Conservation (phyloP, 169 alveolate genomes). For the Sarcocystis neurona region DNA sequence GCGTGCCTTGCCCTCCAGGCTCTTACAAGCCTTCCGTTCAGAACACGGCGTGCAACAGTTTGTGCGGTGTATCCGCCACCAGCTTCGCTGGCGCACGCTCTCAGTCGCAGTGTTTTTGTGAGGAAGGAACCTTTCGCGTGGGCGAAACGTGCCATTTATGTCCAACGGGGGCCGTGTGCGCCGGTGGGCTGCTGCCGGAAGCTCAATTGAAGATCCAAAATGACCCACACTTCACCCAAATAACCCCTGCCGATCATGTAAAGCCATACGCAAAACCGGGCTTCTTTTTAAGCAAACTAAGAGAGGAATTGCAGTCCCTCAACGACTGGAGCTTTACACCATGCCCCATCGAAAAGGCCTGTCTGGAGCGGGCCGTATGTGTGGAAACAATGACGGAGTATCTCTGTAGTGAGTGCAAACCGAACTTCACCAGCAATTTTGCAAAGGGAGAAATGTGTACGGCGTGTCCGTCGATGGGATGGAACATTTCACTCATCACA, state of each 20-base stretch:
- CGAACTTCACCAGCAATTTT: conserved; percentile 81
- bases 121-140: conserved; percentile 73
- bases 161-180: conserved; percentile 81
- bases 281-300: conserved; percentile 76
- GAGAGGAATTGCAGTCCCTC: conserved; percentile 70
- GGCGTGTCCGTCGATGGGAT: conserved; percentile 72
- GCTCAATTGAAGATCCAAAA: conserved; percentile 39
- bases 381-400: conserved; percentile 78
- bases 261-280: conserved; percentile 80
- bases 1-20: conserved; percentile 80
- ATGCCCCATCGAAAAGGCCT: conserved; percentile 82
- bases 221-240: conserved; percentile 66
- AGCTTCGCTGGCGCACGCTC: conserved; percentile 77
- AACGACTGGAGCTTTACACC: conserved; percentile 81
- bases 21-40: conserved; percentile 80
- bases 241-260: conserved; percentile 75
- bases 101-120: conserved; percentile 82
- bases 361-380: conserved; percentile 78
- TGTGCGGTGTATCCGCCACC: conserved; percentile 79
- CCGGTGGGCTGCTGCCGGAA: conserved; percentile 75
- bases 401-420: conserved; percentile 81
- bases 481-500: conserved; percentile 68
- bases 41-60: conserved; percentile 77
- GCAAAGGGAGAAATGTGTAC: conserved; percentile 72
- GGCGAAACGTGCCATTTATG: conserved; percentile 79